A percentile compares a stretch with the other conserved stretches of the same genome.
These are phyloP conservation scores for Gossypium laxum DNA, from an alignment of 441 rosid species.

Conservation along the genomic window DNA sequence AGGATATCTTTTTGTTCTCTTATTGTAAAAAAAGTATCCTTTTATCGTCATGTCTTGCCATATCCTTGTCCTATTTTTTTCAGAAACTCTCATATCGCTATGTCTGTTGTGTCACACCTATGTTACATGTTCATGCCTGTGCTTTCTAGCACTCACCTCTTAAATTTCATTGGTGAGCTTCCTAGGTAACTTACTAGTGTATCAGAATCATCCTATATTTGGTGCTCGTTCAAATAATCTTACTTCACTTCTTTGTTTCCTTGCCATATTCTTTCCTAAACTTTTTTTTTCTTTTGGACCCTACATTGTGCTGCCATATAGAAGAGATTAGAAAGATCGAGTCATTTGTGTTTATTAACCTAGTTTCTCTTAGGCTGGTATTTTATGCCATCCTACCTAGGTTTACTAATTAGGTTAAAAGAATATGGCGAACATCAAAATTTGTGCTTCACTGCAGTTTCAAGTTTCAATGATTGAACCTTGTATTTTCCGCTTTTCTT, in stretches of 20 bases:
- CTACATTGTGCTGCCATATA: background rate
- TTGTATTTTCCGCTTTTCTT: conserved; percentile 10
- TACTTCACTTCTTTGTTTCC: background rate
- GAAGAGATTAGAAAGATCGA: background rate
- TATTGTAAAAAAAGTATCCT: background rate
- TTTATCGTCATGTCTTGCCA: background rate
- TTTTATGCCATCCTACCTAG: background rate
- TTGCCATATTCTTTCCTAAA: background rate
- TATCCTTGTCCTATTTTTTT: background rate
- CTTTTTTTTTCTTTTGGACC: conserved; percentile 1
- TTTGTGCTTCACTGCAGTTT: background rate
- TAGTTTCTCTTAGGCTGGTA: conserved; percentile 5
- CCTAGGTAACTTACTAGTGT: background rate
- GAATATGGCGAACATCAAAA: background rate
- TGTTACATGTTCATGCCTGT: background rate
- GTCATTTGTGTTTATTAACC: background rate
- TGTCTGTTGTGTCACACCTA: background rate
- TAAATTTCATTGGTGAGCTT: background rate
- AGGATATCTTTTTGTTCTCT: background rate
- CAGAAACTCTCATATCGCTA: background rate
- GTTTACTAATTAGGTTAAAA: conserved; percentile 5
- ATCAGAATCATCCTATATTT: background rate
- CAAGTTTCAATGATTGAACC: background rate
- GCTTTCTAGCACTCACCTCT: background rate
- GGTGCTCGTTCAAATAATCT: background rate